Conservation (phyloP, 805 yeast species). For the Ogataea paraovalis region DNA sequence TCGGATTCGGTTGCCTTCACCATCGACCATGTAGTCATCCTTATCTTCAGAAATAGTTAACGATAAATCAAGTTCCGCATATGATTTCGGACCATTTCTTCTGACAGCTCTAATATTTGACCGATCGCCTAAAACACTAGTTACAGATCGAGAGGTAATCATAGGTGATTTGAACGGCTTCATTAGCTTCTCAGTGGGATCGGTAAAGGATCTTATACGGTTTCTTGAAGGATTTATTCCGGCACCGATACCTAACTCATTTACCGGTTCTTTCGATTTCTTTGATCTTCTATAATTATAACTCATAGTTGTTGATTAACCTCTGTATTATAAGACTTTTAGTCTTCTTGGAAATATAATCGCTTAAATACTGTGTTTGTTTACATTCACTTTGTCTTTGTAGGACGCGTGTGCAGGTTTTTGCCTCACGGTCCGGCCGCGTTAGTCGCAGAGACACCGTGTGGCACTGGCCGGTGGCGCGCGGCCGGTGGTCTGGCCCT, state of each 20-base stretch:
- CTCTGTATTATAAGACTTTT: background rate
- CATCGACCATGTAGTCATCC: constrained; percentile 22
- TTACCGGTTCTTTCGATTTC: constrained; percentile 17
- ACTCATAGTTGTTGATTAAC: background rate
- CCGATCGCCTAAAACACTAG: constrained; percentile 12
- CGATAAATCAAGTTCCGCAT: constrained; percentile 35
- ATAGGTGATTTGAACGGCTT: constrained; percentile 72
- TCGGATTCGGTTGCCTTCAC: constrained; percentile 24
- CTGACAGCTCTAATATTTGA: constrained; percentile 25
- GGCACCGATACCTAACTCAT: constrained; percentile 64
- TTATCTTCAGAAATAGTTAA: constrained; percentile 28
- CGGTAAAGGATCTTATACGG: constrained; percentile 51
- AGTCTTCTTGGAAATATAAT: background rate
- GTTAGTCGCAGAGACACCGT: no score
- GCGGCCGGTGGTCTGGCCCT: no score
- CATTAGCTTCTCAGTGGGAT: constrained; percentile 48
- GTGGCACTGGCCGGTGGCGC: no score
- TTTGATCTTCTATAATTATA: constrained; percentile 1
- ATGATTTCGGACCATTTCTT: constrained; percentile 35
- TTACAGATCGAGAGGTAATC: constrained; percentile 11
- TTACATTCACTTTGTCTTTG: no score
- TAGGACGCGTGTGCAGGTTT: no score
- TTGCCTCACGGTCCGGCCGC: no score
- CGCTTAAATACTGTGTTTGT: no score
- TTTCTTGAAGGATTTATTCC: constrained; percentile 55